Conservation (phyloP, 2,329 filamentous ascomycete genomes). For the Emmonsia crescens region DNA sequence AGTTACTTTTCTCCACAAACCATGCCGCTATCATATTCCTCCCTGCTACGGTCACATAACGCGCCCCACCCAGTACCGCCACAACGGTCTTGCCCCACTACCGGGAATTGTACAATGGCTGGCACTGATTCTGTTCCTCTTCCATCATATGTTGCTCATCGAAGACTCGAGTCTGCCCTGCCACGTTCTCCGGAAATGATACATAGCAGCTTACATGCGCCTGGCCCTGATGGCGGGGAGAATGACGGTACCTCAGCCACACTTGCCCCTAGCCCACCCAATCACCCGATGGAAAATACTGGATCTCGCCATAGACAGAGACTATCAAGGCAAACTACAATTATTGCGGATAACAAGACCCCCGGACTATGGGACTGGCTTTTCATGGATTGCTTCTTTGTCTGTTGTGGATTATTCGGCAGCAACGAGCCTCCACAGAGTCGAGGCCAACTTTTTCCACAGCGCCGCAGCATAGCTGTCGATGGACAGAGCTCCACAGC, state of each 20-base stretch:
- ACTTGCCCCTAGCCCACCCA: not conserved
- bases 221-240: not conserved
- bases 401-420: not conserved
- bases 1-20: not conserved
- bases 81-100: conserved; percentile 5
- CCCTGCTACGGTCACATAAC: not conserved
- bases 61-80: conserved; percentile 5
- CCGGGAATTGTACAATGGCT: not conserved
- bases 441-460: not conserved
- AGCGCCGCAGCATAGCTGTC: not conserved
- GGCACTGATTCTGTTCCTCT: conserved; percentile 4
- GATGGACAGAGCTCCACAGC: not conserved
- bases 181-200: not conserved
- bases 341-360: not conserved
- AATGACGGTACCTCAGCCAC: conserved; percentile 2
- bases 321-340: not conserved
- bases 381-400: conserved; percentile 4
- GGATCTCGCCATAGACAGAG: not conserved
- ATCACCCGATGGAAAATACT: not conserved
- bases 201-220: not conserved
- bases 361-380: conserved; percentile 1
- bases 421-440: not conserved
- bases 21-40: not conserved
- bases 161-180: not conserved
- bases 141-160: conserved; percentile 8